Conservation (phyloP, 2,329 filamentous ascomycete species). For the Sporothrix brunneoviolacea region DNA sequence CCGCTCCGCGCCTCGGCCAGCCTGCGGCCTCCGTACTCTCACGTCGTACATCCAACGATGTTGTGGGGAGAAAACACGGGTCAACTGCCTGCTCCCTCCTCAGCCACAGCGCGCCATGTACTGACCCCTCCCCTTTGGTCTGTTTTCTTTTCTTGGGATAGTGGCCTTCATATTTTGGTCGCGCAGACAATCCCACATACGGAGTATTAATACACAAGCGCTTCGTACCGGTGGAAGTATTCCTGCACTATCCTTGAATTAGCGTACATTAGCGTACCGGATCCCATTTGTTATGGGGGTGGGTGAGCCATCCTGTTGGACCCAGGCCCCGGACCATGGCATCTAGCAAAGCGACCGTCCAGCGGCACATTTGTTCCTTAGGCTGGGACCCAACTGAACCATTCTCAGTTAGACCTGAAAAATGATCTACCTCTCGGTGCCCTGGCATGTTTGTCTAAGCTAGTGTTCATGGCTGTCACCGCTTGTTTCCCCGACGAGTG, state of each 20-base stretch:
- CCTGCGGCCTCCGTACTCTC: background rate
- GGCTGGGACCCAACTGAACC: conserved; percentile 7
- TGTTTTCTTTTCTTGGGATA: no score
- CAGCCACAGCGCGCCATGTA: no score
- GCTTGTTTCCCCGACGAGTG: conserved; percentile 15
- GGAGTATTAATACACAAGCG: no score
- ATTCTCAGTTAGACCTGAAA: conserved; percentile 10
- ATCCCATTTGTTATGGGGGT: conserved; percentile 6
- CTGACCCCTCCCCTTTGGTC: no score
- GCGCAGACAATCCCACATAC: no score
- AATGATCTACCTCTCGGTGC: conserved; percentile 11
- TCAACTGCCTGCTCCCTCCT: no score
- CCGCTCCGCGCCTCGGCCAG: background rate
- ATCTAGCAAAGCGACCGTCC: background rate
- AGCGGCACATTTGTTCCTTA: conserved; percentile 9
- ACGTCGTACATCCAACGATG: background rate
- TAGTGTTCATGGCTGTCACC: conserved; percentile 13
- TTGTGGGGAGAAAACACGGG: no score
- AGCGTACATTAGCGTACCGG: conserved; percentile 12
- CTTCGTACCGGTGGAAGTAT: background rate
- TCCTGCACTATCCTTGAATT: background rate
- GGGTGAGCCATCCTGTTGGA: conserved; percentile 17
- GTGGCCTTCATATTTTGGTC: no score
- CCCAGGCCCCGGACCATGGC: conserved; percentile 12
- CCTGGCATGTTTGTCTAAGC: conserved; percentile 11